Conservation (phyloP, 257 asterid species). For the Jacaranda mimosifolia region DNA sequence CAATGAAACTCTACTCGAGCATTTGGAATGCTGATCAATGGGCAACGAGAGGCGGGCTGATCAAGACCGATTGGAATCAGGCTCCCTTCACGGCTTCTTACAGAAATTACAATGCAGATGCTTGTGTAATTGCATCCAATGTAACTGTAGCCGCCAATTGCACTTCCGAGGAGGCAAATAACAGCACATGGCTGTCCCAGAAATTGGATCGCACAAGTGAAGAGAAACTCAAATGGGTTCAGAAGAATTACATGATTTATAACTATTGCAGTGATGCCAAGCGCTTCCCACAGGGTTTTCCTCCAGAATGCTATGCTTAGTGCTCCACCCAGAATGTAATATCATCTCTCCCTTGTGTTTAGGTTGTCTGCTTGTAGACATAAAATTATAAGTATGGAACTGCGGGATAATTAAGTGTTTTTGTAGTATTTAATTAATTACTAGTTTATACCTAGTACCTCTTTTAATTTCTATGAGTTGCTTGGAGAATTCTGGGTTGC, state of each 20-base stretch:
- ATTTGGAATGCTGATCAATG: slow-evolving; percentile 64
- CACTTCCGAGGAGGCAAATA: neutral
- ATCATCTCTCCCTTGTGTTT: neutral
- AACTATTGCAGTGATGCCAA: slow-evolving; percentile 34
- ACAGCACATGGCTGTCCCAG: slow-evolving; percentile 18
- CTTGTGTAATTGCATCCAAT: neutral
- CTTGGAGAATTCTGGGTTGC: too few relatives aligned
- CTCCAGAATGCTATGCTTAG: slow-evolving; percentile 32
- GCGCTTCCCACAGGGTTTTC: slow-evolving; percentile 36
- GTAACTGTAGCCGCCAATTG: neutral
- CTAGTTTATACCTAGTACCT: too few relatives aligned
- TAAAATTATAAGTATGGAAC: neutral
- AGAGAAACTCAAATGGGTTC: slow-evolving; percentile 37
- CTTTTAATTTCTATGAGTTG: too few relatives aligned
- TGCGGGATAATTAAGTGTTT: too few relatives aligned
- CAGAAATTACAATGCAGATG: slow-evolving; percentile 37
- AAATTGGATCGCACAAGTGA: slow-evolving; percentile 21
- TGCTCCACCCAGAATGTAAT: neutral
- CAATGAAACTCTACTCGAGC: slow-evolving; percentile 54
- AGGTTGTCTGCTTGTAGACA: neutral
- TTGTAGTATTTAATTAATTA: too few relatives aligned
- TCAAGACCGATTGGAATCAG: slow-evolving; percentile 60
- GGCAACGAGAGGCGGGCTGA: slow-evolving; percentile 62
- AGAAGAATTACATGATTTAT: slow-evolving; percentile 37
- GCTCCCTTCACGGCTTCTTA: slow-evolving; percentile 58